Base-by-base conservation (phyloP, 306 rosid genomes). In the Comarum palustre region DNA sequence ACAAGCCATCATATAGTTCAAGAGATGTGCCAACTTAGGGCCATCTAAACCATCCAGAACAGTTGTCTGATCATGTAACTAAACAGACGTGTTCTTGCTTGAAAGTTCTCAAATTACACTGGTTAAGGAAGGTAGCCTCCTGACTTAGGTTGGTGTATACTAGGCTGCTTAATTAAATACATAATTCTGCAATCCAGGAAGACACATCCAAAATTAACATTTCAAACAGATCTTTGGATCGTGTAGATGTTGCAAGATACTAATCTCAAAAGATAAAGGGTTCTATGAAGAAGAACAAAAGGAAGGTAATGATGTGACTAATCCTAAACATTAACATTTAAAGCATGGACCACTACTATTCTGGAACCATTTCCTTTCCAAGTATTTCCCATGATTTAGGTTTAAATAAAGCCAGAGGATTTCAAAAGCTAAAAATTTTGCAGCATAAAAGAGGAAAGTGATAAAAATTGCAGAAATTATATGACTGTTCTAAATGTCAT, bases 41-140 rank as follows among this genome's bases (percentile, higher is more conserved):
- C 57, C 78, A 79, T 73, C 60, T 57, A 66, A 64, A 66, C 68
- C 74, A 67, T 64, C 82, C 71, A 77, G 51, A 73, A 74, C 50
- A 48, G 75, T 50, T 34, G 36, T 72, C 41, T 68, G 38, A 68
- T 43, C 78, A 72, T 31, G 36, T 45, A n/a, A 79, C 39, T 60
- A 65, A 42, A 70, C 10, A 64, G 31, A 51, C 42, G 46, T 65
- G 71, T 70, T 69, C 68, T 68, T 48, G 66, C 64, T 51, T 36
- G 63, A 27, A 7, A 73, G 48, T 32, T 75, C 77, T 63, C 29
- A 54, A 68, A 71, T 8, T 54, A 43, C 57, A 59, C 70, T 9
- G 47, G 24, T 47, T 58, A 65, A 42, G 41, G 48, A 31, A 3
- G 29, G 57, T 69, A 57, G 69, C 67, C 81, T 60, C 78, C 60